A percentile compares a stretch with the other conserved stretches of the same genome.
Conservation (phyloP, 345 rosid species). For the Eucalyptus albens region DNA sequence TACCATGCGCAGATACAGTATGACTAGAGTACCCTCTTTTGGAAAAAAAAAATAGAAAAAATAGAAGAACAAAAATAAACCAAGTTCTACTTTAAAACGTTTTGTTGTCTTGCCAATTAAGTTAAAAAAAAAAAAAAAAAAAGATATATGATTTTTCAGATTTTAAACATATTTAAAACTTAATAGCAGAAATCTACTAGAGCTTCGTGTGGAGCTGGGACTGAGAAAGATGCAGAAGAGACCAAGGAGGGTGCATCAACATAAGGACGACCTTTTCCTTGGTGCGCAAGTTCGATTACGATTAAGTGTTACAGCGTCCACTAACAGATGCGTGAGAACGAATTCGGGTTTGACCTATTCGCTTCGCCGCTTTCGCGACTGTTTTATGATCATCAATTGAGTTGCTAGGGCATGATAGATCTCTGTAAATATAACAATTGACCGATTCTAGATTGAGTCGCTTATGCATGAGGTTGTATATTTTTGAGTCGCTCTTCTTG, state of each 20-base stretch:
- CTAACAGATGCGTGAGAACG: neutral
- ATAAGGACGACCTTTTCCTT: neutral
- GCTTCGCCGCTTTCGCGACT: neutral
- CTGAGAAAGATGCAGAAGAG: neutral
- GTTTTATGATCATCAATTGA: neutral
- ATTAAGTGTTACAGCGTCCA: neutral
- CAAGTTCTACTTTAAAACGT: too few relatives aligned
- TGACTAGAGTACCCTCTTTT: neutral
- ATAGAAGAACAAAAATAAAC: too few relatives aligned
- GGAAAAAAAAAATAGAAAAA: rapidly evolving
- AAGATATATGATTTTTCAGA: neutral
- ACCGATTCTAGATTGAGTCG: neutral
- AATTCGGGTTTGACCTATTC: neutral
- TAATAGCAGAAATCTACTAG: neutral
- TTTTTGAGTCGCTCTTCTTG: neutral
- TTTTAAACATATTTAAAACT: neutral
- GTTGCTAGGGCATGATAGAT: neutral
- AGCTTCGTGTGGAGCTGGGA: neutral
- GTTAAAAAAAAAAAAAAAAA: neutral
- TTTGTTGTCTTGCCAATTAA: neutral
- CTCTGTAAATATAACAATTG: neutral
- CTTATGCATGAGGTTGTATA: neutral
- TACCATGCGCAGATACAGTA: neutral
- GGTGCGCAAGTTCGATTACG: neutral
- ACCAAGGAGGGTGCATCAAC: neutral